phyloP scores from a whole-genome alignment of 345 rosid species.

The Punica granatum region DNA sequence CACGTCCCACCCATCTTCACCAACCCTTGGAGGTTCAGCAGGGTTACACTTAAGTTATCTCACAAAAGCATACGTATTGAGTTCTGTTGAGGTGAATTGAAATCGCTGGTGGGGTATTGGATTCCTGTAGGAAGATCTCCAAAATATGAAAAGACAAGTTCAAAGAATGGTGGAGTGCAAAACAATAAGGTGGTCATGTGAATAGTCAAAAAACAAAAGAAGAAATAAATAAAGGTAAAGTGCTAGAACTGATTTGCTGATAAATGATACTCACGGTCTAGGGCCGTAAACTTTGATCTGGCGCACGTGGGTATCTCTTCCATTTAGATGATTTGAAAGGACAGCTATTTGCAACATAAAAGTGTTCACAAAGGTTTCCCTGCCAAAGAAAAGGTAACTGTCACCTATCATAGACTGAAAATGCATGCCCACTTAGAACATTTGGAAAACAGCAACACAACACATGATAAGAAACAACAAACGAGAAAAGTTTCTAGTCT shows the following conservation, averaged over 20 bases:
- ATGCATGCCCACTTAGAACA: background rate
- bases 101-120: conserved; percentile 82
- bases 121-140: conserved; percentile 34
- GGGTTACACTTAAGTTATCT: conserved; percentile 26
- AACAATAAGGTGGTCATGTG: background rate
- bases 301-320: conserved; percentile 81
- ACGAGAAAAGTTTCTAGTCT: too few species aligned
- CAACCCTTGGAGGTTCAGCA: too few species aligned
- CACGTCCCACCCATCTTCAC: too few species aligned
- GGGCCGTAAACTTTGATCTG: conserved; percentile 95
- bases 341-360: conserved; percentile 85
- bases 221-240: background rate
- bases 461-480: background rate
- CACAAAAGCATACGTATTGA: conserved; percentile 56
- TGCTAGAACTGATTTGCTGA: too few species aligned
- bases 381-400: conserved; percentile 20
- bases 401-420: background rate
- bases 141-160: background rate
- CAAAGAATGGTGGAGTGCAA: background rate
- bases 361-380: conserved; percentile 87
- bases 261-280: conserved; percentile 37
- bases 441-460: background rate
- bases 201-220: background rate
- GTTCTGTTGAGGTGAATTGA: conserved; percentile 80
- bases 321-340: conserved; percentile 76